Percentiles rank a stretch among this genome's conserved stretches.
Conservation (phyloP, 2,329 filamentous ascomycete genomes). For the Trichoderma harzianum region DNA sequence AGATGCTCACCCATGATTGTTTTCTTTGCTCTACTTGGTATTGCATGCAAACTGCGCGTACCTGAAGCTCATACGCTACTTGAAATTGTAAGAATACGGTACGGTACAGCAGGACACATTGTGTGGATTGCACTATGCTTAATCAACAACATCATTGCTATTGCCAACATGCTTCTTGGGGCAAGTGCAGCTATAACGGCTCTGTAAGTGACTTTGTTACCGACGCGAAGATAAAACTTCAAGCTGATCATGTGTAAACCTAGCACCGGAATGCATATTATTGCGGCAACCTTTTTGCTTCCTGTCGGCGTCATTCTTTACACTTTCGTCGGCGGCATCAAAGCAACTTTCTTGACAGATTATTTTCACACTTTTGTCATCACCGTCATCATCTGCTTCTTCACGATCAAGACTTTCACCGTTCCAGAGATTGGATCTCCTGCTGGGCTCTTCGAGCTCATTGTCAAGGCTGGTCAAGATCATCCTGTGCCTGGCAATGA, state of each 20-base stretch:
- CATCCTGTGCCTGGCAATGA: slow-evolving; percentile 51
- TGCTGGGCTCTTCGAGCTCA: slow-evolving; percentile 46
- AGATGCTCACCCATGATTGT: slow-evolving; percentile 53
- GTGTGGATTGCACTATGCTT: slow-evolving; percentile 51
- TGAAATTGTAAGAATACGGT: slow-evolving; percentile 51
- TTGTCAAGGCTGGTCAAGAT: slow-evolving; percentile 41
- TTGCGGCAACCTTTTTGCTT: slow-evolving; percentile 46
- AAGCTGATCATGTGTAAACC: slow-evolving; percentile 1
- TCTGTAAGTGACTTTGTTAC: slow-evolving; percentile 25
- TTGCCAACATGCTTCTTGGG: slow-evolving; percentile 50
- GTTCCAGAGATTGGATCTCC: slow-evolving; percentile 47
- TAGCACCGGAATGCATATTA: slow-evolving; percentile 48
- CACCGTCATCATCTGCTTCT: slow-evolving; percentile 49
- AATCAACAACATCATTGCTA: slow-evolving; percentile 52
- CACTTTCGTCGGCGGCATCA: slow-evolving; percentile 40
- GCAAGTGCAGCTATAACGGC: slow-evolving; percentile 35
- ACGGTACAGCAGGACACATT: slow-evolving; percentile 45
- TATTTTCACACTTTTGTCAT: slow-evolving; percentile 55
- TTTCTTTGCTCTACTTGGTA: slow-evolving; percentile 50
- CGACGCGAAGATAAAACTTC: accelerated
- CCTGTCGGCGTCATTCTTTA: slow-evolving; percentile 39
- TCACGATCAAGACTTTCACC: slow-evolving; percentile 45
- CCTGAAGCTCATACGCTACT: slow-evolving; percentile 53
- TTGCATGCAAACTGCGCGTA: slow-evolving; percentile 50
- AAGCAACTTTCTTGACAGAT: slow-evolving; percentile 45